A percentile compares a stretch with the other conserved stretches of the same genome.
Evolutionary conservation across 2,329 filamentous ascomycete species (phyloP).

Genomic region (Verticillium isaacii): DNA sequence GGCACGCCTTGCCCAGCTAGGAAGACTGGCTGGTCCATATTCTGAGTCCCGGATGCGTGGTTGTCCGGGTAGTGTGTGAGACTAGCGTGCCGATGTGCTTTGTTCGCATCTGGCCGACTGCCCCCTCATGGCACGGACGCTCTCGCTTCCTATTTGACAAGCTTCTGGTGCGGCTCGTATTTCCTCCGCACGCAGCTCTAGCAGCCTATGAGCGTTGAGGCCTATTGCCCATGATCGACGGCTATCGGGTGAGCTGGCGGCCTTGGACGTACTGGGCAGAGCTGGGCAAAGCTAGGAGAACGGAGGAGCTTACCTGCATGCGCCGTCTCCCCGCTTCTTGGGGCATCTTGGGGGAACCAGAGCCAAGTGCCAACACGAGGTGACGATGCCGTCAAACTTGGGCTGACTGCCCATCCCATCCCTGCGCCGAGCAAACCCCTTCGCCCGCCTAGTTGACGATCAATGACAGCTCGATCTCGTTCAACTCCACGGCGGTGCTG

Average conservation of each 20-base stretch:
- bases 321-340: background rate
- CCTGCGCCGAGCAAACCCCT: background rate
- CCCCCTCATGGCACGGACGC: background rate
- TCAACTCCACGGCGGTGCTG: background rate
- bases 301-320: background rate
- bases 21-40: background rate
- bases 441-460: background rate
- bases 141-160: background rate
- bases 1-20: background rate
- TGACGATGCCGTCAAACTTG: background rate
- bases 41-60: background rate
- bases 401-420: background rate
- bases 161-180: background rate
- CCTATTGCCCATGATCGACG: background rate
- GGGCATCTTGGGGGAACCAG: background rate
- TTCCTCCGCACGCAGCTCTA: background rate
- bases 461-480: background rate
- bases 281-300: background rate
- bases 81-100: background rate
- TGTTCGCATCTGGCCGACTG: background rate
- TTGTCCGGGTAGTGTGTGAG: background rate
- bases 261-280: background rate
- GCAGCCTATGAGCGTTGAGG: background rate
- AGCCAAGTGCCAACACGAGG: background rate
- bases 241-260: background rate